Evolutionary conservation across 1,284 basidiomycete species (phyloP), one percentile per base, ranked within the genome.

Genomic region (Cutaneotrichosporon curvatum): DNA sequence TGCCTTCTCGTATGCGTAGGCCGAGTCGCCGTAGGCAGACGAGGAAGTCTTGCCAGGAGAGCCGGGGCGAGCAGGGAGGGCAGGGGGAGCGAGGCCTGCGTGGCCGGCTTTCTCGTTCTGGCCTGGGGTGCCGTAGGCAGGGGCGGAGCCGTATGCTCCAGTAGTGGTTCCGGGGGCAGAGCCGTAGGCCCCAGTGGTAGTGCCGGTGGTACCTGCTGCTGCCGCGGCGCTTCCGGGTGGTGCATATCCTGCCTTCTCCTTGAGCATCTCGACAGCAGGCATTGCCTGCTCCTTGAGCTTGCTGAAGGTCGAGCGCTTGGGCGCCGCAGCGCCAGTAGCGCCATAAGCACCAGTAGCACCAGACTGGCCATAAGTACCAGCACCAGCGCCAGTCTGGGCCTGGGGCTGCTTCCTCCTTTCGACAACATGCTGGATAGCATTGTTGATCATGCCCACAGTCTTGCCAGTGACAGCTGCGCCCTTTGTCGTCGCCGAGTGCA

Each of bases 381-480:
- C n/a, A n/a, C n/a, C n/a, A n/a, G n/a, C n/a, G n/a, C n/a, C n/a
- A n/a, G n/a, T n/a, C 25, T 28, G 38, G 25, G 23, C 22, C 18
- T 8, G 22, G 22, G 9, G 41, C 41, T 43, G 37, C 35, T 48
- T 34, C 40, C 42, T 48, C 46, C 42, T 43, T 16, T 22, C 18
- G 31, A 43, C 46, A 10, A 48, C 35, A 16, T 37, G 40, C 30
- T 42, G 40, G 37, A 43, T 43, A 14, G 37, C 34, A n/a, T 41
- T 38, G 51, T 50, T 49, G 45, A 54, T 50, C 21, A 36, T 37
- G 33, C 21, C 14, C 8, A 45, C 36, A 14, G 48, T 50, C 36
- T 44, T 45, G 30, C 39, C 34, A 20, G 45, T 45, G 21, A 50
- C 46, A 25, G 38, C 14, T 6, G 39, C 40, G 1, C 28, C 43